Evolutionary conservation across 2,329 filamentous ascomycete genomes (phyloP).

Genomic region (Fusarium euwallaceae): DNA sequence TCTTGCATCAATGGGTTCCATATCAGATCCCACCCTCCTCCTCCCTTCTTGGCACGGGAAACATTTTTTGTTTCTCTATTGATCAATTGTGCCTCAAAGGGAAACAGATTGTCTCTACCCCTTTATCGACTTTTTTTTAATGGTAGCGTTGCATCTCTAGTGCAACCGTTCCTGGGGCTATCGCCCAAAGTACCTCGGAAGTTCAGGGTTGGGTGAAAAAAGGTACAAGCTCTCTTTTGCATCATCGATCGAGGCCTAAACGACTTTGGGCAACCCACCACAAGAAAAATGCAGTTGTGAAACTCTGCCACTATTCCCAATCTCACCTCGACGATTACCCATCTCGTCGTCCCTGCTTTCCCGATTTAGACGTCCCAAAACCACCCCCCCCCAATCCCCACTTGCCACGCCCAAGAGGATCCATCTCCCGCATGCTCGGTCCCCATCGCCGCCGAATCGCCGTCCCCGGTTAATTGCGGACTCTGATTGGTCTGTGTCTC

Average conservation of each 20-base stretch:
- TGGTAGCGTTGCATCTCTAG: background rate
- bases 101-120: background rate
- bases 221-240: background rate
- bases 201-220: background rate
- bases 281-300: background rate
- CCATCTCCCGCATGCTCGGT: slow-evolving; percentile 24
- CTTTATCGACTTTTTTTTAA: background rate
- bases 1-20: slow-evolving; percentile 19
- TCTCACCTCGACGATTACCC: slow-evolving; percentile 15
- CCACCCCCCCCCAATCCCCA: slow-evolving; percentile 21
- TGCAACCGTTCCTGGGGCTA: background rate
- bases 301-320: slow-evolving; percentile 25
- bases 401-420: slow-evolving; percentile 15
- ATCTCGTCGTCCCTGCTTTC: slow-evolving; percentile 23
- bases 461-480: slow-evolving; percentile 27
- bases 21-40: slow-evolving; percentile 17
- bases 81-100: background rate
- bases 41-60: slow-evolving; percentile 14
- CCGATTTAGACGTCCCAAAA: slow-evolving; percentile 26
- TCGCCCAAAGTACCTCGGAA: slow-evolving; percentile 15
- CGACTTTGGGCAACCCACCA: background rate
- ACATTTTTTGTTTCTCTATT: background rate
- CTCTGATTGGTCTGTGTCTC: slow-evolving; percentile 20
- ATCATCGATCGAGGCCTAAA: background rate
- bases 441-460: slow-evolving; percentile 2